These are phyloP conservation scores for Tetrapisispora arboricola DNA, from an alignment of 805 yeast species.

Conservation along the genomic window DNA sequence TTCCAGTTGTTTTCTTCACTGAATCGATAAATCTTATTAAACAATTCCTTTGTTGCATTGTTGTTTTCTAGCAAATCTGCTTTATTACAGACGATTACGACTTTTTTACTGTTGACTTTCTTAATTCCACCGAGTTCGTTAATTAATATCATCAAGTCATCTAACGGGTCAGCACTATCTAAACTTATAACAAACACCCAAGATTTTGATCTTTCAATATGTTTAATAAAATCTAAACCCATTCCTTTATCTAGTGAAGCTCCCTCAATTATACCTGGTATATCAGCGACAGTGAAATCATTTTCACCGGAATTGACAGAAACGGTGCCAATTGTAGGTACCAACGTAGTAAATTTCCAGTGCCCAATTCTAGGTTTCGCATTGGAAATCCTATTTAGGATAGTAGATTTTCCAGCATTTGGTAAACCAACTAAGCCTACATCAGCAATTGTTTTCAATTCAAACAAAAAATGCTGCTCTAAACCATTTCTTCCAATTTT, in stretches of 20 bases:
- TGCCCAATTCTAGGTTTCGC: conserved; percentile 91
- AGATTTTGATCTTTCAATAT: conserved; percentile 85
- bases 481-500: conserved; percentile 68
- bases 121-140: conserved; percentile 58
- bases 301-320: conserved; percentile 50
- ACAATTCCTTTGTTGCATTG: conserved; percentile 40
- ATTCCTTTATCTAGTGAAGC: conserved; percentile 80
- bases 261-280: conserved; percentile 89
- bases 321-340: conserved; percentile 88
- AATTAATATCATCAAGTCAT: conserved; percentile 52
- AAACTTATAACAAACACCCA: conserved; percentile 77
- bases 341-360: conserved; percentile 93
- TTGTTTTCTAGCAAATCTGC: conserved; percentile 53
- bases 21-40: conserved; percentile 33
- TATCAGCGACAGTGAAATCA: conserved; percentile 86
- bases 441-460: conserved; percentile 83
- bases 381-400: conserved; percentile 73
- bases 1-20: conserved; percentile 48
- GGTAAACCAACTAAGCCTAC: conserved; percentile 92
- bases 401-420: conserved; percentile 91
- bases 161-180: conserved; percentile 55
- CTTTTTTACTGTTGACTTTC: conserved; percentile 48
- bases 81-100: conserved; percentile 83
- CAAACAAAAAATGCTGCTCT: conserved; percentile 61
- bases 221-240: conserved; percentile 88